phyloP scores from a whole-genome alignment of 176 grass and related monocot species.

The Microstegium vimineum region DNA sequence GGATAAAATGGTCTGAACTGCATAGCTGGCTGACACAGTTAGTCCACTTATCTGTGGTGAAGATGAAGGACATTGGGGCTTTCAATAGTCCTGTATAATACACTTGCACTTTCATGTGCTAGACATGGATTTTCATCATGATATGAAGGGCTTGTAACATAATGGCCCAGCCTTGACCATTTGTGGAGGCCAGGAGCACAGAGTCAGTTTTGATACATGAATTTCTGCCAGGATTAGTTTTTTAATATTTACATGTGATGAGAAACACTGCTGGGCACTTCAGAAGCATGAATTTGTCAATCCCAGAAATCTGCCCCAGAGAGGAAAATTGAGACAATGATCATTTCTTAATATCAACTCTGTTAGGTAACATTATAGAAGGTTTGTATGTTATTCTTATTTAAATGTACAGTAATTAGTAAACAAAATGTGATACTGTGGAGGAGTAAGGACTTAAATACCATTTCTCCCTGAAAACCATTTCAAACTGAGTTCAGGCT shows the following conservation, averaged over 20 bases:
- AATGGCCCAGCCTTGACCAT: not conserved
- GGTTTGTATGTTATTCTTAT: not conserved
- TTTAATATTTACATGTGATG: not conserved
- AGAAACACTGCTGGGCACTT: conserved; percentile 3
- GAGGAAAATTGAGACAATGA: not conserved
- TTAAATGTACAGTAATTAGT: not conserved
- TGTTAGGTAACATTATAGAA: not conserved
- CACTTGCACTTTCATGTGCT: not conserved
- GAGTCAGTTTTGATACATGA: not conserved
- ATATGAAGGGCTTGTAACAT: conserved; percentile 1
- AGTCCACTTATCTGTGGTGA: not conserved
- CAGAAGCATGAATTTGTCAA: conserved; percentile 11
- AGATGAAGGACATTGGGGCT: not conserved
- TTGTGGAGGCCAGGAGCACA: not conserved
- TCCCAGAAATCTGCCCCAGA: not conserved
- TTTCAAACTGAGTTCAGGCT: conserved; percentile 5
- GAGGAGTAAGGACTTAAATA: not conserved
- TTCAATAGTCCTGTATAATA: not conserved
- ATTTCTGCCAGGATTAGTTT: not conserved
- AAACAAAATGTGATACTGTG: not conserved
- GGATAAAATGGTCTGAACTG: not conserved
- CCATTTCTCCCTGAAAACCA: not conserved
- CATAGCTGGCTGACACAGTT: not conserved
- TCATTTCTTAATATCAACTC: not conserved
- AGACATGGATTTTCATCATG: not conserved